phyloP scores from a whole-genome alignment of 345 rosid species.

The Arabidopsis arenosa region DNA sequence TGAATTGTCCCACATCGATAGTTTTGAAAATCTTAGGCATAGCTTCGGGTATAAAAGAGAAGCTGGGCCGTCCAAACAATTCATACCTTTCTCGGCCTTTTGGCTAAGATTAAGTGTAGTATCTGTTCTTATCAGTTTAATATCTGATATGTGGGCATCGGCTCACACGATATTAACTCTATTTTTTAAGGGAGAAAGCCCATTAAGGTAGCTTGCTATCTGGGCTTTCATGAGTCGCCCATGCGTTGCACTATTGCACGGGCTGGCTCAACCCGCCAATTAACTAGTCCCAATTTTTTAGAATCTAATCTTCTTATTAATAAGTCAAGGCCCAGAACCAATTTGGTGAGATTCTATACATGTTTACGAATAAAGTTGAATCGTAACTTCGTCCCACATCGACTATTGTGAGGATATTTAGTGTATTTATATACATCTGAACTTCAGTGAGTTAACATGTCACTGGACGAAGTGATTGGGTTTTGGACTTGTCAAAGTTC shows the following conservation, averaged over 20 bases:
- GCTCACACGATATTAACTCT: conserved; percentile 26
- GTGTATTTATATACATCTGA: too few species aligned
- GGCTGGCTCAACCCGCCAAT: conserved; percentile 20
- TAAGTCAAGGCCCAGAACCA: too few species aligned
- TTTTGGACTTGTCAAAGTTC: too few species aligned
- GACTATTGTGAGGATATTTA: too few species aligned
- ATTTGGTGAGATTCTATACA: too few species aligned
- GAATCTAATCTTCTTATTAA: too few species aligned
- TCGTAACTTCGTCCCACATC: too few species aligned
- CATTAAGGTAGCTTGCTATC: conserved; percentile 22
- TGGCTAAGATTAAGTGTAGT: conserved; percentile 77
- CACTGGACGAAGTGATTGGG: too few species aligned
- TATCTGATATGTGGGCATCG: conserved; percentile 57
- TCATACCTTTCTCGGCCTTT: conserved; percentile 53
- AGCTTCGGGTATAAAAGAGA: neutral
- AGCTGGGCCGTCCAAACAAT: fast-evolving
- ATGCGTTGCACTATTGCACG: conserved; percentile 29
- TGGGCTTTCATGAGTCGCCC: conserved; percentile 13
- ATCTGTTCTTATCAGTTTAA: conserved; percentile 70
- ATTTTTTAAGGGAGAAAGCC: neutral
- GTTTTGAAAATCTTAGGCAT: neutral
- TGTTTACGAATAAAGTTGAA: too few species aligned
- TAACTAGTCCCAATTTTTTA: neutral
- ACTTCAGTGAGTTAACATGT: too few species aligned
- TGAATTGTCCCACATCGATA: conserved; percentile 17